Evolutionary conservation across 495 filamentous ascomycete species (phyloP), one percentile per base, ranked within the genome.

Genomic region (Penicillium pulvis): DNA sequence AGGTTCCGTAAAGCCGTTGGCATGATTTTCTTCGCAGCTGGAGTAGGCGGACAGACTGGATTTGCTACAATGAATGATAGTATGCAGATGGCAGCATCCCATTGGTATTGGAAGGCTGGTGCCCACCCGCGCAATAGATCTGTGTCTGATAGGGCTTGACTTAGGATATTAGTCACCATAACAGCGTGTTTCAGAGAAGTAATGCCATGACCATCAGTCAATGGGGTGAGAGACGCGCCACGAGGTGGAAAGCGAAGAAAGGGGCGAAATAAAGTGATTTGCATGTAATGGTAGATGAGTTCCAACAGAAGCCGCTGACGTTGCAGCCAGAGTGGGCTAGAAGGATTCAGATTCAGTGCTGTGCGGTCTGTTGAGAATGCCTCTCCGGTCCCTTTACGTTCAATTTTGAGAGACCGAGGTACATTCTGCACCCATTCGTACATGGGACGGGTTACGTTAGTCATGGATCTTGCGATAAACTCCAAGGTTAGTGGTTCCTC

Each of bases 51-150:
- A 44, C 68, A 57, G 4, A 70, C 42, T 1, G 81, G 79, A 43
- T 79, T 75, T 0, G 76, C 75, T 0, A 83, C 51, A 9, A 75
- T 54, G 47, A 79, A 84, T 8, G 76, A 79, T n/a, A 83, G 59
- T 1, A 82, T 63, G 12, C 77, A 71, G 24, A 83, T 64, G 17
- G 75, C 64, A 0, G 79, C 79, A 55, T 82, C 80, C 80, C 81
- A 83, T 60, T 80, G 75, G 60, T 71, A 81, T 42, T 80, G 78
- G 35, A 80, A 82, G 0, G 63, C 70, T 51, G 79, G 71, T 51
- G 74, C 61, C 72, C 76, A 81, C 7, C 79, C 79, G 7, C 55
- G 62, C 1, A 85, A 61, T 31, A 81, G 56, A 36, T 74, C 69
- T 2, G 79, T 82, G 30, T 74, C 69, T 0, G 64, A 65, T 8